Conservation (phyloP, 2,329 filamentous ascomycete species). For the Fusarium mexicanum region DNA sequence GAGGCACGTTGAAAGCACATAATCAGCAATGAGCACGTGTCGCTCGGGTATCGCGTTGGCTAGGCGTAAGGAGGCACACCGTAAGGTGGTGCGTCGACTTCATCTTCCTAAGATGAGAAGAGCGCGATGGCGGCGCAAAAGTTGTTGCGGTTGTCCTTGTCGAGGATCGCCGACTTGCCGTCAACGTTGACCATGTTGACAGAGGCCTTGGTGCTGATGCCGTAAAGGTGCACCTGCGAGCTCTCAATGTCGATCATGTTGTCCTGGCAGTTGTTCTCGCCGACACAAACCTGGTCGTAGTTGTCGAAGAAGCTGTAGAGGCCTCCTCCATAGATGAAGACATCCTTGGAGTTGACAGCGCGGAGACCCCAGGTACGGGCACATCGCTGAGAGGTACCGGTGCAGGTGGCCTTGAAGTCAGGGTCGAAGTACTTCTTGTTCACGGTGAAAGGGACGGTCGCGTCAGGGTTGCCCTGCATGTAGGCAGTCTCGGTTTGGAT, state of each 20-base stretch:
- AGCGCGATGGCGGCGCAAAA: conserved; percentile 70
- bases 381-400: conserved; percentile 63
- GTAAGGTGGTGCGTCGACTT: neutral
- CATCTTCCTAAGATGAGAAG: conserved; percentile 36
- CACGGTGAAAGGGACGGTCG: conserved; percentile 70
- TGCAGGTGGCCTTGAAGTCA: conserved; percentile 66
- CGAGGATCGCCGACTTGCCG: conserved; percentile 62
- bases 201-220: conserved; percentile 78
- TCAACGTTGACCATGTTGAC: conserved; percentile 77
- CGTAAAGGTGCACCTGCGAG: conserved; percentile 72
- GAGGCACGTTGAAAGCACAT: conserved; percentile 14
- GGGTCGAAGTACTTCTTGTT: conserved; percentile 72
- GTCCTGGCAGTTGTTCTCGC: conserved; percentile 75
- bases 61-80: conserved; percentile 9
- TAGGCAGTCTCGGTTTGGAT: conserved; percentile 93
- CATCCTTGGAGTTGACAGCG: conserved; percentile 71
- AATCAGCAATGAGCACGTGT: neutral
- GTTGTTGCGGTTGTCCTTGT: conserved; percentile 71
- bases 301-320: conserved; percentile 88
- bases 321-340: conserved; percentile 77
- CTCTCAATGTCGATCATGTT: conserved; percentile 80
- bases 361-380: conserved; percentile 82
- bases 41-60: conserved; percentile 10
- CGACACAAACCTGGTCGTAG: conserved; percentile 77
- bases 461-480: conserved; percentile 84